Conservation (phyloP, 805 yeast genomes). For the Wickerhamiella dianesei region DNA sequence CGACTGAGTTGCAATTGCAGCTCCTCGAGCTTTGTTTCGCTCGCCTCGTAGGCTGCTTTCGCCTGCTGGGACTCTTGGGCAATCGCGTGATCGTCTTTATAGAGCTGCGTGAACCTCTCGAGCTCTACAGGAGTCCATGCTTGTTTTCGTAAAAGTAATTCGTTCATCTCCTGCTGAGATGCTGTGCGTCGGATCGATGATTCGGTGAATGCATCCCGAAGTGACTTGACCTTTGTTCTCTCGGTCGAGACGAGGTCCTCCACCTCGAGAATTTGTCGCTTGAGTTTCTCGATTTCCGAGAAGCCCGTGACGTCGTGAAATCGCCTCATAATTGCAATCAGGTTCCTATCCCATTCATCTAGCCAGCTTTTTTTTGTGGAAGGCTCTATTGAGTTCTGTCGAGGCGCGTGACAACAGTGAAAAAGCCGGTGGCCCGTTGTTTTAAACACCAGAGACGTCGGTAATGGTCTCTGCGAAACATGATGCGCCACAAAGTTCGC, state of each 20-base stretch:
- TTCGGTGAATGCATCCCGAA: conserved; percentile 29
- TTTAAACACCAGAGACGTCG: neutral
- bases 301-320: conserved; percentile 90
- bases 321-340: conserved; percentile 34
- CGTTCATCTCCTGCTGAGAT: conserved; percentile 78
- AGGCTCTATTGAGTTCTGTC: neutral
- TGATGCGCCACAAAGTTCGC: no score
- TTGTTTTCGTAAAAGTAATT: conserved; percentile 69
- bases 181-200: conserved; percentile 34
- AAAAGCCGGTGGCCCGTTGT: neutral
- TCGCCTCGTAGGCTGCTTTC: conserved; percentile 38
- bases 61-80: conserved; percentile 46
- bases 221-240: conserved; percentile 31
- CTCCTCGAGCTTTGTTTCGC: conserved; percentile 43
- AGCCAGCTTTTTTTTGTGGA: conserved; percentile 6
- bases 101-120: conserved; percentile 70
- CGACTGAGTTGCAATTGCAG: conserved; percentile 55
- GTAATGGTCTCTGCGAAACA: no score
- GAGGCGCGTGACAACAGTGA: neutral
- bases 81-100: conserved; percentile 65
- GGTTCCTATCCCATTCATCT: conserved; percentile 24
- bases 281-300: conserved; percentile 58
- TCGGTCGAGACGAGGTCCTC: conserved; percentile 41
- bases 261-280: conserved; percentile 39
- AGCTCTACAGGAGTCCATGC: conserved; percentile 69